Conservation (phyloP, 2,329 filamentous ascomycete genomes). For the Davidsoniella neocaledoniae region DNA sequence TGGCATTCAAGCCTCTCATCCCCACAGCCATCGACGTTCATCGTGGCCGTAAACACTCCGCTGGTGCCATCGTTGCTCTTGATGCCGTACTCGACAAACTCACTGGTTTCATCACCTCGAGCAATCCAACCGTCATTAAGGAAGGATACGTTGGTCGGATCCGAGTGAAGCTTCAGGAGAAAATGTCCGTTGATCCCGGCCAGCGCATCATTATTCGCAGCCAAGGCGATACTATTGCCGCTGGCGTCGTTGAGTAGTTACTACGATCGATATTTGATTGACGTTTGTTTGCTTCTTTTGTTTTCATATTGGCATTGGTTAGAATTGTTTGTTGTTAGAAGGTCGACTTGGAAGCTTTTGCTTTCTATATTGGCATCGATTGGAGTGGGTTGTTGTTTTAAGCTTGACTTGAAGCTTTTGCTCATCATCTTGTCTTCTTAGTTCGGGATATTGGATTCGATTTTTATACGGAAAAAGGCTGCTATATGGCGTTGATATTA, state of each 20-base stretch:
- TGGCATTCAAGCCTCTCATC: slow-evolving; percentile 79
- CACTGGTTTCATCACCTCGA: slow-evolving; percentile 60
- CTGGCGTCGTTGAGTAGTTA: slow-evolving; percentile 59
- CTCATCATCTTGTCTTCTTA: background rate
- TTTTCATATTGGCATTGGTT: background rate
- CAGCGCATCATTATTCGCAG: slow-evolving; percentile 66
- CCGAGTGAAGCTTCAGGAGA: slow-evolving; percentile 53
- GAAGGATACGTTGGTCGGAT: slow-evolving; percentile 64
- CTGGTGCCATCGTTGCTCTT: slow-evolving; percentile 57
- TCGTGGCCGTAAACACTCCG: slow-evolving; percentile 62
- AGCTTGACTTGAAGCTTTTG: background rate
- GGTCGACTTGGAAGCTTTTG: background rate
- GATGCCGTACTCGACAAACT: slow-evolving; percentile 62
- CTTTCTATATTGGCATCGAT: background rate
- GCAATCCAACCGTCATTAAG: slow-evolving; percentile 69
- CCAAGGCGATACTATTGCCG: slow-evolving; percentile 70
- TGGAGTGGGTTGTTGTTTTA: too few species aligned
- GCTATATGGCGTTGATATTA: too few species aligned
- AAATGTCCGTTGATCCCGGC: slow-evolving; percentile 64
- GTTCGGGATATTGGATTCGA: too few species aligned
- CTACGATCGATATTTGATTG: background rate
- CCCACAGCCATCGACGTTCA: slow-evolving; percentile 85
- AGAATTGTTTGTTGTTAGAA: background rate
- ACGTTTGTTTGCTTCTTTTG: background rate
- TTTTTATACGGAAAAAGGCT: too few species aligned